Percentiles rank a stretch among this genome's conserved stretches.
Evolutionary conservation across 2,329 filamentous ascomycete species (phyloP).

Genomic region (Aschersonia sp.): DNA sequence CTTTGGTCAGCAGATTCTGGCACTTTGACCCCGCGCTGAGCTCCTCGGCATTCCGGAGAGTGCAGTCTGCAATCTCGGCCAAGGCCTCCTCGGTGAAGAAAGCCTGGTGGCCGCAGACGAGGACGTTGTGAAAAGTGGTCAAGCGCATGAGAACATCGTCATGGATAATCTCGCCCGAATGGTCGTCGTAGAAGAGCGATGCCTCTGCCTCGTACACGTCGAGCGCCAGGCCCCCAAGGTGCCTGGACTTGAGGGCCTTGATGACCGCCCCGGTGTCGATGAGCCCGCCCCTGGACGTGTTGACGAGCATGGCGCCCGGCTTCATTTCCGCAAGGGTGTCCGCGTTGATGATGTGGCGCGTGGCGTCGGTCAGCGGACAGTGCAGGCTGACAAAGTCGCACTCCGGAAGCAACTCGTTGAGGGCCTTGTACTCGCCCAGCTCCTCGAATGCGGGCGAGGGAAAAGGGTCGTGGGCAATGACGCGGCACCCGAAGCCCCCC

Average conservation of each 20-base stretch:
- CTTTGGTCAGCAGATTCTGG: conserved; percentile 18
- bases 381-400: conserved; percentile 51
- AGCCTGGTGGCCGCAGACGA: conserved; percentile 53
- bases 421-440: conserved; percentile 34
- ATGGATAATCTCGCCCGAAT: conserved; percentile 48
- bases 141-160: conserved; percentile 52
- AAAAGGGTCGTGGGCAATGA: conserved; percentile 47
- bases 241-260: conserved; percentile 42
- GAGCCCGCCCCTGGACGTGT: conserved; percentile 53
- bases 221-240: conserved; percentile 46
- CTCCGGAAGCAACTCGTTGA: conserved; percentile 37
- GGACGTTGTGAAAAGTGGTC: conserved; percentile 53
- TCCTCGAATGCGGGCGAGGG: conserved; percentile 31
- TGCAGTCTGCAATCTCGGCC: conserved; percentile 45
- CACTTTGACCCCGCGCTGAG: conserved; percentile 18
- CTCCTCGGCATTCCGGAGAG: conserved; percentile 39
- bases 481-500: conserved; percentile 50
- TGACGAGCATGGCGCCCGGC: conserved; percentile 44
- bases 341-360: conserved; percentile 45
- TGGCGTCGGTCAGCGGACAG: conserved; percentile 47
- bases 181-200: conserved; percentile 50
- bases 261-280: conserved; percentile 47
- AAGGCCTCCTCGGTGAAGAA: conserved; percentile 56
- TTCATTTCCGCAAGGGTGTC: conserved; percentile 40
- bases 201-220: conserved; percentile 56